Evolutionary conservation across 192 early-diverging fungal species (phyloP).

Genomic region (Paraglomus brasilianum): DNA sequence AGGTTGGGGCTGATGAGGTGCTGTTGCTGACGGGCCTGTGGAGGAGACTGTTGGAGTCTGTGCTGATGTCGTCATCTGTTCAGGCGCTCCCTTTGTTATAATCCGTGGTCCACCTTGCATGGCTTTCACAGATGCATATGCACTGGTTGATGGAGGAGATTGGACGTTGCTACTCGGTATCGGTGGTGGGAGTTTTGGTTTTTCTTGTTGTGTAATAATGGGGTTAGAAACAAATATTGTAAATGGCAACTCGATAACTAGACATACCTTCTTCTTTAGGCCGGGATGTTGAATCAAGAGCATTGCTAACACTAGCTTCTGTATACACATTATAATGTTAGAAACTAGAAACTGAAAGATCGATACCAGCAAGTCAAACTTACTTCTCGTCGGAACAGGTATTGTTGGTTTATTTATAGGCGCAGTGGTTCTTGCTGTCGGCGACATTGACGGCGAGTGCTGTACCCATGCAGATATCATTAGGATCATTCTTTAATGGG

Average conservation of each 20-base stretch:
- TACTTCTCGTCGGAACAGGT: conserved; percentile 11
- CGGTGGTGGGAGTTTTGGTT: conserved; percentile 17
- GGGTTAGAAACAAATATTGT: neutral
- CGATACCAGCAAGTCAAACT: neutral
- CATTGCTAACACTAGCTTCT: conserved; percentile 3
- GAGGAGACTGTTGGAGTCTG: neutral
- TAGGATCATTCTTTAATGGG: too few relatives aligned
- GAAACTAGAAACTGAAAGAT: neutral
- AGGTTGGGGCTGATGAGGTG: conserved; percentile 19
- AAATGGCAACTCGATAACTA: neutral
- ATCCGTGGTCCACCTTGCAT: conserved; percentile 20
- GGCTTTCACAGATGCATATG: conserved; percentile 26
- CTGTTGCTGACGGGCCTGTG: conserved; percentile 33
- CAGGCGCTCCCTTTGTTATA: conserved; percentile 40
- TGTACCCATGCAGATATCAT: neutral
- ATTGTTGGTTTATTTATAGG: conserved; percentile 1
- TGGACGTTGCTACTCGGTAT: conserved; percentile 26
- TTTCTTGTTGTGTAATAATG: conserved; percentile 25
- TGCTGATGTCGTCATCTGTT: conserved; percentile 36
- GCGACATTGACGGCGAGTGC: conserved; percentile 21
- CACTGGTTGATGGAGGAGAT: conserved; percentile 33
- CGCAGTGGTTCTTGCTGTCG: conserved; percentile 5
- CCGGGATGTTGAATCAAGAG: conserved; percentile 8
- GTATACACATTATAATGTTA: too few relatives aligned
- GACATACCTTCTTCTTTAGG: conserved; percentile 29